Evolutionary conservation across 1,139 yeast species (phyloP).

Genomic region (Yamadazyma epiphylla): DNA sequence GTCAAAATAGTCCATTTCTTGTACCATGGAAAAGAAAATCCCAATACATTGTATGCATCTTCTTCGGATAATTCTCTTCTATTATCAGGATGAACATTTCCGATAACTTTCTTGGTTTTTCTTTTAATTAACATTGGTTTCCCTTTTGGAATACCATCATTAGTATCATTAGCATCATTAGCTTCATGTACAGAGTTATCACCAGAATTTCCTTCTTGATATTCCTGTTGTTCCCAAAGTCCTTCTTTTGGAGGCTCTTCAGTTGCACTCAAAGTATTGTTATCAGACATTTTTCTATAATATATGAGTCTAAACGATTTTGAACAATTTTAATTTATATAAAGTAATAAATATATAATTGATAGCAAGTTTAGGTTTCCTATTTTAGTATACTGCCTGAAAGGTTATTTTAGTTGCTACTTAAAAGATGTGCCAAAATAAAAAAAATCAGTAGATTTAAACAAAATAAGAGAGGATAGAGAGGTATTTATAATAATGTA

Average conservation of each 20-base stretch:
- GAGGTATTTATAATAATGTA: too few species aligned
- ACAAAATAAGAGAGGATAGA: too few species aligned
- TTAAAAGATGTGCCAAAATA: too few species aligned
- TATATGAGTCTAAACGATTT: too few species aligned
- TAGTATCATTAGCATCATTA: constrained; percentile 3
- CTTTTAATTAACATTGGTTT: constrained; percentile 7
- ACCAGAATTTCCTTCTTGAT: not conserved
- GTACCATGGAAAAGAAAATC: constrained; percentile 21
- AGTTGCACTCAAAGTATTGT: constrained; percentile 8
- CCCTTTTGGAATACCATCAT: constrained; percentile 2
- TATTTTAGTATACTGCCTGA: too few species aligned
- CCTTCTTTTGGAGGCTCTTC: constrained; percentile 6
- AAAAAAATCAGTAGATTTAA: too few species aligned
- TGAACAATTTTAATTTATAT: too few species aligned
- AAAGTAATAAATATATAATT: too few species aligned
- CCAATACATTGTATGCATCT: constrained; percentile 30
- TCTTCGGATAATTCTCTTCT: constrained; percentile 24
- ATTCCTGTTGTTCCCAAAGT: not conserved
- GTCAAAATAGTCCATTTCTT: constrained; percentile 32
- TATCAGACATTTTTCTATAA: constrained; percentile 12
- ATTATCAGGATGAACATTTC: constrained; percentile 17
- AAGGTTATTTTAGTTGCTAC: too few species aligned
- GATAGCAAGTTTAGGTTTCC: too few species aligned
- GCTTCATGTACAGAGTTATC: too few species aligned
- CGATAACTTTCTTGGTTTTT: constrained; percentile 7